Percentiles rank a stretch among this genome's conserved stretches.
Conservation (phyloP, 2,329 filamentous ascomycete species). For the Venturiaceae sp. region DNA sequence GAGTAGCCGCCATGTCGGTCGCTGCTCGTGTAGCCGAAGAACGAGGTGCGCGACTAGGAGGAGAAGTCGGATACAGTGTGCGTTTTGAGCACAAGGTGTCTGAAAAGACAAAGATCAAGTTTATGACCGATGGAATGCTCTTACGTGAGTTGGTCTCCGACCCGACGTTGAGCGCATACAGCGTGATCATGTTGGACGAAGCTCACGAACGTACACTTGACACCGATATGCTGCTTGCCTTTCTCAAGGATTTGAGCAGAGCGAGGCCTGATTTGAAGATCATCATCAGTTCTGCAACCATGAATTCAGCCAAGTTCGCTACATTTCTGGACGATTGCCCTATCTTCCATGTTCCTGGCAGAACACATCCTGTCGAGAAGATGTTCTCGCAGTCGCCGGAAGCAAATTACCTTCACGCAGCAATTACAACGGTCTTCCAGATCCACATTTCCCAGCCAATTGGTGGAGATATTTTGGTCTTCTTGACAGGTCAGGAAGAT, state of each 20-base stretch:
- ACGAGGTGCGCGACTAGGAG: conserved; percentile 79
- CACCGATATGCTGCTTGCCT: conserved; percentile 79
- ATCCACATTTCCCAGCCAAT: conserved; percentile 79
- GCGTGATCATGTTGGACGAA: conserved; percentile 91
- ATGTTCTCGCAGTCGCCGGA: conserved; percentile 87
- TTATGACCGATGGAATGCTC: conserved; percentile 96
- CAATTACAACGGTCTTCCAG: conserved; percentile 88
- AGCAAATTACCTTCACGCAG: conserved; percentile 85
- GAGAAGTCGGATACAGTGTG: conserved; percentile 89
- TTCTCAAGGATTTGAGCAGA: conserved; percentile 80
- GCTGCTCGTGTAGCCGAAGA: conserved; percentile 94
- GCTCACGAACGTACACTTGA: conserved; percentile 89
- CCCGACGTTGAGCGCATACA: conserved; percentile 72
- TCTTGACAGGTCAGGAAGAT: conserved; percentile 91
- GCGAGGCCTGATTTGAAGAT: conserved; percentile 80
- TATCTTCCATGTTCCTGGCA: conserved; percentile 89
- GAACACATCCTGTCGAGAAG: conserved; percentile 81
- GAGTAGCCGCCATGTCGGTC: conserved; percentile 95
- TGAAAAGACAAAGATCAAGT: conserved; percentile 86
- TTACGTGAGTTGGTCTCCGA: conserved; percentile 84
- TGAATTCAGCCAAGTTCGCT: conserved; percentile 88
- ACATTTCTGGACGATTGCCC: conserved; percentile 87
- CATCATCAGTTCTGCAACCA: conserved; percentile 86
- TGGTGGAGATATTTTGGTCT: conserved; percentile 80
- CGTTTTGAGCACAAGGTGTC: conserved; percentile 89